Evolutionary conservation across 2,329 filamentous ascomycete genomes (phyloP).

Genomic region (Aphanocladium album): DNA sequence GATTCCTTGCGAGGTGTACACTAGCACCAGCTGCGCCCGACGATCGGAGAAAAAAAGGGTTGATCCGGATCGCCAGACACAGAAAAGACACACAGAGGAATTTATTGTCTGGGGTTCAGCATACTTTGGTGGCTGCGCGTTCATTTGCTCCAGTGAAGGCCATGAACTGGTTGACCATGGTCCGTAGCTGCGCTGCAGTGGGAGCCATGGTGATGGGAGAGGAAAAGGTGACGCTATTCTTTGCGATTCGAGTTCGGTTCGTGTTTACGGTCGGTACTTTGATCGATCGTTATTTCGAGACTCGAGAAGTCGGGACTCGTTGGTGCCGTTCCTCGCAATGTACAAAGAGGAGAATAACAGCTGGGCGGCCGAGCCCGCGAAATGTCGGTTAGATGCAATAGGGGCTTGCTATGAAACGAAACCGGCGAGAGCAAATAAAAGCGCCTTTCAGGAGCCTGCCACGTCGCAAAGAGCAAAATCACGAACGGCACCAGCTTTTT

Average conservation of each 20-base stretch:
- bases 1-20: neutral
- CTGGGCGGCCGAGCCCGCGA: too few species aligned
- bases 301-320: too few species aligned
- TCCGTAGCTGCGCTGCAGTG: slow-evolving; percentile 35
- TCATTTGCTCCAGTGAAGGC: slow-evolving; percentile 39
- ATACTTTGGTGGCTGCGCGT: slow-evolving; percentile 40
- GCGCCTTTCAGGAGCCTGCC: neutral
- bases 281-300: too few species aligned
- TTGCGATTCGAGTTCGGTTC: neutral
- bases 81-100: neutral
- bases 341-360: too few species aligned
- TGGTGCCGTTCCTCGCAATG: neutral
- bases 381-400: too few species aligned
- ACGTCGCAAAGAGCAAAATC: neutral
- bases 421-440: neutral
- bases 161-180: slow-evolving; percentile 37
- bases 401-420: too few species aligned
- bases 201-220: slow-evolving; percentile 28
- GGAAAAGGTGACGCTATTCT: neutral
- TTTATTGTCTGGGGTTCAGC: slow-evolving; percentile 19
- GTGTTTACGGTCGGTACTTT: too few species aligned
- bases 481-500: neutral
- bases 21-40: neutral
- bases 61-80: neutral
- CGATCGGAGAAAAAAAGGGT: neutral